phyloP scores from a whole-genome alignment of 1,284 basidiomycete genomes.

The Vanrija humicola region DNA sequence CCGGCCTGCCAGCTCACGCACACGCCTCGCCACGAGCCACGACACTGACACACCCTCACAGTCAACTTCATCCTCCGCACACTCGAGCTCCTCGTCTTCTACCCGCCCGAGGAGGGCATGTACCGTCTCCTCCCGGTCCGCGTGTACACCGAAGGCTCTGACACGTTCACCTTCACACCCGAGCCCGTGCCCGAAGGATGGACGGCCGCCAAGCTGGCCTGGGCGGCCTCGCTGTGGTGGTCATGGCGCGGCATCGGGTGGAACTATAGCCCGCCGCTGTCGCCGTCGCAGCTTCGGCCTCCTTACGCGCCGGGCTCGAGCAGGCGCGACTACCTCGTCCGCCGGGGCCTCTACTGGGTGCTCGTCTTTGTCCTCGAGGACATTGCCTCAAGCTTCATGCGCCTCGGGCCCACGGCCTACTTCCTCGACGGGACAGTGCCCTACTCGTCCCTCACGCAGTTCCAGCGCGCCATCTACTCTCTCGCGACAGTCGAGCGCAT shows the following conservation, averaged over 20 bases:
- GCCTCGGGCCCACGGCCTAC: constrained; percentile 16
- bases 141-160: background rate
- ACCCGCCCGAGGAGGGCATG: constrained; percentile 32
- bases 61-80: constrained; percentile 20
- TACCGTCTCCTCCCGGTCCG: constrained; percentile 19
- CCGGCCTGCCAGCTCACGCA: no score
- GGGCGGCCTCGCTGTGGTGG: constrained; percentile 32
- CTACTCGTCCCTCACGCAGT: constrained; percentile 20
- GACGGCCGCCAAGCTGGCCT: constrained; percentile 36
- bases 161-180: constrained; percentile 5
- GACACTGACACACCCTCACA: background rate
- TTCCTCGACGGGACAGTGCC: constrained; percentile 24
- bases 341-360: constrained; percentile 8
- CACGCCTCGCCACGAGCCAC: background rate
- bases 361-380: constrained; percentile 19
- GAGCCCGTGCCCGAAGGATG: constrained; percentile 35
- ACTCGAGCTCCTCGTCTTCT: constrained; percentile 32
- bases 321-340: constrained; percentile 17
- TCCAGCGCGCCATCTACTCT: constrained; percentile 24
- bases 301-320: constrained; percentile 29
- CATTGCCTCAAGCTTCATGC: constrained; percentile 25
- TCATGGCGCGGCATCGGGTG: constrained; percentile 42
- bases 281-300: constrained; percentile 14
- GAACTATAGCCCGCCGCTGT: constrained; percentile 32
- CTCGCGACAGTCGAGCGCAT: constrained; percentile 25